phyloP scores from a whole-genome alignment of 208 protist species.

The Leptomonas seymouri region DNA sequence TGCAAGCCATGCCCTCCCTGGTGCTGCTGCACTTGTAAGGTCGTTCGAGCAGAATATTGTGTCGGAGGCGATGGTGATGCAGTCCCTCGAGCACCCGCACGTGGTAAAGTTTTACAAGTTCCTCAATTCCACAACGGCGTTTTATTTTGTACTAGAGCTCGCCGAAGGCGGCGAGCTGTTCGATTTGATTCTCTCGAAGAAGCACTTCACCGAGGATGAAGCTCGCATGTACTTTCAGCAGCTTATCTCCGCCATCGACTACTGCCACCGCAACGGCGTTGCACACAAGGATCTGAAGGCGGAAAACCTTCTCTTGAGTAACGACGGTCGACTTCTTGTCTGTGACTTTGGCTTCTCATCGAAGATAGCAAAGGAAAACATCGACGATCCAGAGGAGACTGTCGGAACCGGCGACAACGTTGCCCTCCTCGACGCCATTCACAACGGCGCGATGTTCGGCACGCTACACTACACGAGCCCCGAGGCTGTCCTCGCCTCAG shows the following conservation, averaged over 20 bases:
- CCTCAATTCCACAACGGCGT: slow-evolving; percentile 76
- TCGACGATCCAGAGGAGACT: slow-evolving; percentile 54
- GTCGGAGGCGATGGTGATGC: slow-evolving; percentile 89
- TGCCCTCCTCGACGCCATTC: slow-evolving; percentile 34
- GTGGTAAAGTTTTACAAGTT: slow-evolving; percentile 92
- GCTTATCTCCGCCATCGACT: slow-evolving; percentile 94
- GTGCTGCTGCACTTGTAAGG: slow-evolving; percentile 28
- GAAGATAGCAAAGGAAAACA: slow-evolving; percentile 52
- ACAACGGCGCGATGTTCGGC: slow-evolving; percentile 49
- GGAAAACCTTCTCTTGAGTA: slow-evolving; percentile 87
- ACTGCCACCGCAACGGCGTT: slow-evolving; percentile 92
- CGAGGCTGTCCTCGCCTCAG: slow-evolving; percentile 63
- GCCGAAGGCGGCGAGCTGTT: slow-evolving; percentile 94
- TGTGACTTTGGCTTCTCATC: slow-evolving; percentile 93
- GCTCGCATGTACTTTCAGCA: slow-evolving; percentile 94
- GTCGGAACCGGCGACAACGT: slow-evolving; percentile 40
- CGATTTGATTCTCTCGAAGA: slow-evolving; percentile 89
- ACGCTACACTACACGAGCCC: slow-evolving; percentile 90
- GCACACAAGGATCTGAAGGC: slow-evolving; percentile 92
- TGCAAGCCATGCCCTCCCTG: neutral
- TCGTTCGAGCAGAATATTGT: slow-evolving; percentile 69
- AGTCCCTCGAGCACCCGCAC: slow-evolving; percentile 88
- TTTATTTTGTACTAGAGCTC: slow-evolving; percentile 93
- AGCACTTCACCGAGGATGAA: slow-evolving; percentile 84
- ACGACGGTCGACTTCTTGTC: slow-evolving; percentile 72